phyloP scores from a whole-genome alignment of 2,329 filamentous ascomycete genomes.

The Onygena corvina region DNA sequence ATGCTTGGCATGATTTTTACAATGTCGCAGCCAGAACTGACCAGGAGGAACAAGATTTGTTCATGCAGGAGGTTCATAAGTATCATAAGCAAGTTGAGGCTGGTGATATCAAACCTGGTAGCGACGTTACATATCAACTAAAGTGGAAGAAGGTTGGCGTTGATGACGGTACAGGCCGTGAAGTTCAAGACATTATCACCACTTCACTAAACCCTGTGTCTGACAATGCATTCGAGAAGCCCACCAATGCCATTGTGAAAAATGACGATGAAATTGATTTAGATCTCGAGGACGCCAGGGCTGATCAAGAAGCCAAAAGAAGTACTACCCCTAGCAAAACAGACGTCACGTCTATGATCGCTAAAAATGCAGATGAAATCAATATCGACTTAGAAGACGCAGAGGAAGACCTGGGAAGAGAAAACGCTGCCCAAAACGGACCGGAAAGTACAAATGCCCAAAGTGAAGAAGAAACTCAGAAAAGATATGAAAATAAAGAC shows the following conservation, averaged over 20 bases:
- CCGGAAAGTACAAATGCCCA: background rate
- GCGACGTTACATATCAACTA: constrained; percentile 23
- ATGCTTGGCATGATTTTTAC: constrained; percentile 32
- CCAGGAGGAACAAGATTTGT: constrained; percentile 24
- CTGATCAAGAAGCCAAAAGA: background rate
- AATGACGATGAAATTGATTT: constrained; percentile 42
- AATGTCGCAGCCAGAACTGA: constrained; percentile 24
- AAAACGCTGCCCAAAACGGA: background rate
- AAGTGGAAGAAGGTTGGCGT: constrained; percentile 32
- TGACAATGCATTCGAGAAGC: background rate
- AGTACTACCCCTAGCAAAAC: background rate
- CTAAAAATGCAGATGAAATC: constrained; percentile 34
- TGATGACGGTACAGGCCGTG: constrained; percentile 19
- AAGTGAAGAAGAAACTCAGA: constrained; percentile 8
- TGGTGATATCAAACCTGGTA: constrained; percentile 11
- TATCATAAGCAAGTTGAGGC: constrained; percentile 11
- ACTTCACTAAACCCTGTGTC: constrained; percentile 14
- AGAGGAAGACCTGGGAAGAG: background rate
- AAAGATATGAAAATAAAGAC: constrained; percentile 15
- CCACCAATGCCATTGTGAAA: constrained; percentile 21
- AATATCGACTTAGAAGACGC: constrained; percentile 23
- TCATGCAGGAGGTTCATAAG: constrained; percentile 19
- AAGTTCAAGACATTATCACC: constrained; percentile 18
- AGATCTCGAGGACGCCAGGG: constrained; percentile 14
- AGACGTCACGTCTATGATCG: background rate